Base-by-base conservation (phyloP, 176 grass and related monocot genomes). In the Eleusine coracana region DNA sequence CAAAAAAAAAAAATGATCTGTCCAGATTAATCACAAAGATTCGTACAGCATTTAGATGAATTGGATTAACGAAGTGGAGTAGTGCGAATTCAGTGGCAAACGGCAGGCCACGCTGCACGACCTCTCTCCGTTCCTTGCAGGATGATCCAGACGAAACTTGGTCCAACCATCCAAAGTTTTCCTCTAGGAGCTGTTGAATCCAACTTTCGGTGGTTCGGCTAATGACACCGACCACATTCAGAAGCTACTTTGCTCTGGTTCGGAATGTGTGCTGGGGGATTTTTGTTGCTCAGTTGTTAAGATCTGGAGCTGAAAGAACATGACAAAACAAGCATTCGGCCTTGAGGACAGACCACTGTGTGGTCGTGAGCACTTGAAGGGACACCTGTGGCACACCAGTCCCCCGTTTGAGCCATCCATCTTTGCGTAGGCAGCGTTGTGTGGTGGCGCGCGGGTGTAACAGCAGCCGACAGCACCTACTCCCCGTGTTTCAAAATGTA, bases 331-430 rank as follows among this genome's bases (percentile, higher is more conserved):
- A 15, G 23, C 21, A 15, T 21, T 46, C 13, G 44, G n/a, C 69
- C 21, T 10, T 12, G 41, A 7, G 10, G 69, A 45, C 8, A 63
- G 9, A 46, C n/a, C 59, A 62, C 21, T 5, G 27, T 48, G 39
- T 34, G 28, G 71, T 54, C 18, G 23, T 27, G 31, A 3, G 61
- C 71, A 7, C 29, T 16, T 2, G 45, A 66, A 75, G 34, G 10
- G 82, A 76, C 60, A 56, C 72, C 61, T n/a, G 38, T 20, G 48
- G 71, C 46, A 15, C 45, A 75, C 45, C 61, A 3, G 29, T n/a
- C n/a, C 39, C n/a, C 46, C 17, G 42, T 23, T 23, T 1, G 21
- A 59, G 6, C 8, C 64, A 34, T 5, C 41, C 2, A 78, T 34
- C 29, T 20, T 28, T 25, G n/a, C 8, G 56, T 59, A 21, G 5